These are phyloP conservation scores for Tulasnella sp. DNA, from an alignment of 768 basidiomycete species.

Conservation along the genomic window DNA sequence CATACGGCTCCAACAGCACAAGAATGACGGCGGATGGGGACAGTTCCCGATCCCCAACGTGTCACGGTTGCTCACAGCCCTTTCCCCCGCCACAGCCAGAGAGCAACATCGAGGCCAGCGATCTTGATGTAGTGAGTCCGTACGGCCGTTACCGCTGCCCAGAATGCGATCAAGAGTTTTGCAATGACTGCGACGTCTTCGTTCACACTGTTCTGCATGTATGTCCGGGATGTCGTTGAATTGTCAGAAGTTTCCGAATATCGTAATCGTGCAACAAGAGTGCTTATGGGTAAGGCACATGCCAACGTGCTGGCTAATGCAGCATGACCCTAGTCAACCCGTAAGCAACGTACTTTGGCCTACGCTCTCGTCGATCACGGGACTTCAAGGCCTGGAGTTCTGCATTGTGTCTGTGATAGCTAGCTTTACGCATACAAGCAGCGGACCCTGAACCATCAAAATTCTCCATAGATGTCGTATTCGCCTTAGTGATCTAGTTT, in stretches of 20 bases:
- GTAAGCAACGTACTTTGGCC: too few relatives aligned
- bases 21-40: conserved; percentile 31
- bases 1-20: conserved; percentile 24
- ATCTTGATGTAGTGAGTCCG: conserved; percentile 60
- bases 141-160: conserved; percentile 83
- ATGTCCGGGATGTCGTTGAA: conserved; percentile 52
- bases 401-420: too few relatives aligned
- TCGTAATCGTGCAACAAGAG: not conserved
- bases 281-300: not conserved
- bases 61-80: conserved; percentile 68
- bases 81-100: conserved; percentile 44
- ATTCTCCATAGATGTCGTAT: too few relatives aligned
- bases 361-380: too few relatives aligned
- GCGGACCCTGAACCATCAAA: too few relatives aligned
- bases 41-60: conserved; percentile 34
- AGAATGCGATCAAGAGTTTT: conserved; percentile 79
- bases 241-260: not conserved
- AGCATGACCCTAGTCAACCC: not conserved
- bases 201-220: conserved; percentile 92
- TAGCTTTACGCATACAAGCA: too few relatives aligned
- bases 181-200: conserved; percentile 92
- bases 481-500: too few relatives aligned
- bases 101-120: not conserved
- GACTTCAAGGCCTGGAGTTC: too few relatives aligned
- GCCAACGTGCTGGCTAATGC: not conserved